Base-by-base conservation (phyloP, 345 rosid species). In the Limnanthes douglasii region DNA sequence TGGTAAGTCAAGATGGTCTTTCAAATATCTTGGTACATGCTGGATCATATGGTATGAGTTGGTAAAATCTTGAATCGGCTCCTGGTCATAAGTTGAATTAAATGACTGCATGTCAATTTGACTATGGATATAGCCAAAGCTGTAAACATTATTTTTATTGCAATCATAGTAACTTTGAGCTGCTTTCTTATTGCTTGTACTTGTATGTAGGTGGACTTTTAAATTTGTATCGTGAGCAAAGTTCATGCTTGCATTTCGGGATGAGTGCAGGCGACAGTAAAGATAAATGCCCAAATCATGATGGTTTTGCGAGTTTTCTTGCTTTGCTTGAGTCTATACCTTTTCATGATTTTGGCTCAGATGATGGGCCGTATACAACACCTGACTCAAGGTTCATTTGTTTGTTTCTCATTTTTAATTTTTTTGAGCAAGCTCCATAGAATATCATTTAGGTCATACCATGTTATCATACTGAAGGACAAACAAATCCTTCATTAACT, bases 321-420 rank as follows among this genome's bases (percentile, higher is more conserved):
- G 79, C 79, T 45, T 56, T 86, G 62, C 88, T 82, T 45, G 88
- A 75, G 56, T 82, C 95, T 15, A 64, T 82, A 56, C 83, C 94
- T 31, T 73, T 75, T 38, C 78, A 66, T 47, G 85, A 63, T 53
- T 42, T 55, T 51, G 70, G 63, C 64, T 73, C 74, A 50, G 54
- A 59, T 62, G 37, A 66, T 49, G 72, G 72, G 55, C 59, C 97
- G 18, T 54, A 62, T 13, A 84, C 43, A 27, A 54, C 51, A 54
- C 85, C 82, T 20, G 72, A 78, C 46, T 56, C 66, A 15, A 78
- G 94, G 88, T 78, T 41, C 34, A 20, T 51, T 37, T 34, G 17
- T 54, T 37, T 56, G 41, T 21, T 25, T 15, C 43, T 20, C 37
- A 37, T 25, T 37, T 15, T 6, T 18, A 36, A 18, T 13, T 36